Evolutionary conservation across 202 grass and related monocot genomes (phyloP), one percentile per base, ranked within the genome.

Genomic region (Bolboschoenoplectus hybrid): DNA sequence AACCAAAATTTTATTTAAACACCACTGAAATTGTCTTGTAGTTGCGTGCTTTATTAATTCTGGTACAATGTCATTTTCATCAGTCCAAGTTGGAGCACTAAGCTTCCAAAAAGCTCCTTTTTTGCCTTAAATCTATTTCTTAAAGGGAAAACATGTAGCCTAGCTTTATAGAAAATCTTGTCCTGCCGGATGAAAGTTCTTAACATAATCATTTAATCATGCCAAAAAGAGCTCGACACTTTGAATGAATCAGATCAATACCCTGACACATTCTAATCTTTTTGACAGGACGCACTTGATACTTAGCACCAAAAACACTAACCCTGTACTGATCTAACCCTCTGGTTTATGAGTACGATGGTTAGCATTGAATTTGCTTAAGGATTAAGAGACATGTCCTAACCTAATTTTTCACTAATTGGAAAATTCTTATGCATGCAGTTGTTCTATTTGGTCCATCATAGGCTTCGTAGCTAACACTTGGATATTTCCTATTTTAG

Each of bases 1-100:
- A 57, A 58, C 14, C 74, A 26, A 56, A 34, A 53, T 12, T 39
- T 34, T 80, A 61, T 60, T 34, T 79, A 58, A 56, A 41, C 50
- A 41, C 74, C 36, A 58, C 51, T 80, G 76, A 60, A 80, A 61
- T 80, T 80, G 76, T 80, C 76, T 62, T 80, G 76, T 80, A 80
- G 52, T 61, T 80, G 55, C 50, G 76, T 80, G 76, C 55, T 61
- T 41, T 58, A 41, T 20, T 20, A 44, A 80, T 60, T 80, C 76
- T 39, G 76, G 36, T 80, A 80, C 51, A 20, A 20, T 60, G 82
- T 84, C 82, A 20, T 72, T 71, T 57, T 84, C 66, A 71, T 84
- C 14, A 32, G 34, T 50, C 71, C 82, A 72, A 69, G 10, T 84
- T 83, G 82, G 49, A 58, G 65, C 82, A 84, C 63, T 84, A 84